A percentile compares a stretch with the other conserved stretches of the same genome.
Conservation (phyloP, 2,329 filamentous ascomycete genomes). For the Teratosphaeria pseudoeucalypti region DNA sequence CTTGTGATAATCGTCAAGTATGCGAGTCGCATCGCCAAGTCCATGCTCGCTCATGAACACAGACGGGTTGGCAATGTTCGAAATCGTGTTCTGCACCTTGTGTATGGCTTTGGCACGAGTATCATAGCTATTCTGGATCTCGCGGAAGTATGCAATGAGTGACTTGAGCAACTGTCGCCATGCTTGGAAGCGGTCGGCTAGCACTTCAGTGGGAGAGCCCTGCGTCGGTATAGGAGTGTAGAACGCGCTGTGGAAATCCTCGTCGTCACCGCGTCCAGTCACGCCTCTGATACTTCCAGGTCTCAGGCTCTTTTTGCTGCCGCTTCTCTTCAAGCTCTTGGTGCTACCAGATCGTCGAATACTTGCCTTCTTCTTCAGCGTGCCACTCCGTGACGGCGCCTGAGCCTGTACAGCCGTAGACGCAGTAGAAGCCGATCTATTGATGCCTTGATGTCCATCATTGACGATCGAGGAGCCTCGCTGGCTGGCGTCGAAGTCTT, state of each 20-base stretch:
- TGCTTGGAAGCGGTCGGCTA: slow-evolving; percentile 82
- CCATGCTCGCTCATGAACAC: slow-evolving; percentile 65
- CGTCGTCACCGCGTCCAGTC: slow-evolving; percentile 44
- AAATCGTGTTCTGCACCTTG: slow-evolving; percentile 74
- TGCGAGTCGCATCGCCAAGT: slow-evolving; percentile 75
- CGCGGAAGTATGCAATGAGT: slow-evolving; percentile 84
- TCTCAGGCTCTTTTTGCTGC: slow-evolving; percentile 69
- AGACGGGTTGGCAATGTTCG: slow-evolving; percentile 64
- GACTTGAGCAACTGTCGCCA: slow-evolving; percentile 96
- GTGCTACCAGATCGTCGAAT: slow-evolving; percentile 63
- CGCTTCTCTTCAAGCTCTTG: slow-evolving; percentile 68
- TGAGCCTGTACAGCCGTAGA: slow-evolving; percentile 36
- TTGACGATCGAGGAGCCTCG: slow-evolving; percentile 56
- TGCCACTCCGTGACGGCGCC: slow-evolving; percentile 53
- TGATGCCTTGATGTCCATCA: slow-evolving; percentile 37
- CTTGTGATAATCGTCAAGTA: slow-evolving; percentile 74
- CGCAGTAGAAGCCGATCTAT: slow-evolving; percentile 49
- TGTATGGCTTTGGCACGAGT: slow-evolving; percentile 68
- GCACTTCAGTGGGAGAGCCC: slow-evolving; percentile 75
- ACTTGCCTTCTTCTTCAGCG: slow-evolving; percentile 80
- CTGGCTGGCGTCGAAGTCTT: slow-evolving; percentile 61
- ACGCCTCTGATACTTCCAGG: slow-evolving; percentile 81
- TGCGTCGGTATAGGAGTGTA: slow-evolving; percentile 80
- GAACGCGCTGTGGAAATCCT: slow-evolving; percentile 73
- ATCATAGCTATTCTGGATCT: slow-evolving; percentile 84